phyloP scores from a whole-genome alignment of 2,329 filamentous ascomycete species.

The Byssoonygena ceratinophila region DNA sequence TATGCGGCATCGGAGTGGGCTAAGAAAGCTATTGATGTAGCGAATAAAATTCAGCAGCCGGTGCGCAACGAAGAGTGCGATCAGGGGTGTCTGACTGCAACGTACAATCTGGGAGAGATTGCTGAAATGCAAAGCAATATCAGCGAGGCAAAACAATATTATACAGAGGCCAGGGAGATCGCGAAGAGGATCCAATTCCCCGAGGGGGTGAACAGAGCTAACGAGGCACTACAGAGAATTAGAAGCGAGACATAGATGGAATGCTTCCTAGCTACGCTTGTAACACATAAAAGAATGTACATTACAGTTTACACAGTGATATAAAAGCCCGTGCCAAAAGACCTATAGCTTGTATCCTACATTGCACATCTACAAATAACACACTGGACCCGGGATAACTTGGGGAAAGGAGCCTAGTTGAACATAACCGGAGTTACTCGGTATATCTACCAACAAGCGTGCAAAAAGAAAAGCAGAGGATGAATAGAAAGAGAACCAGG shows the following conservation, averaged over 20 bases:
- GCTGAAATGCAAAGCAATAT: constrained; percentile 61
- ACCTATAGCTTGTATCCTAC: background rate
- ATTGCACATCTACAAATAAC: background rate
- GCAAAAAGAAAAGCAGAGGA: constrained; percentile 7
- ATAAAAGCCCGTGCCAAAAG: too few relatives aligned
- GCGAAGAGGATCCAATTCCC: constrained; percentile 28
- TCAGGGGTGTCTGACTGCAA: constrained; percentile 66
- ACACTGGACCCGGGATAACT: background rate
- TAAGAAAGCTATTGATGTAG: constrained; percentile 59
- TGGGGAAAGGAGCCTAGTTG: constrained; percentile 4
- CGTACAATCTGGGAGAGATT: constrained; percentile 80
- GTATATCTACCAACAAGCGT: constrained; percentile 10
- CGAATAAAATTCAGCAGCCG: constrained; percentile 54
- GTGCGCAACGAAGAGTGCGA: constrained; percentile 70
- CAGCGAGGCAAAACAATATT: constrained; percentile 56
- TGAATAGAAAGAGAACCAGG: constrained; percentile 1
- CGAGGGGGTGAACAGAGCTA: constrained; percentile 26
- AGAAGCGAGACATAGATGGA: constrained; percentile 14
- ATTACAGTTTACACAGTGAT: background rate
- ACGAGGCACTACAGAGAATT: constrained; percentile 26
- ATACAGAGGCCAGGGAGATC: constrained; percentile 56
- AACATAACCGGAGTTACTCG: constrained; percentile 11
- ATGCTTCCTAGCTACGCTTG: too few relatives aligned
- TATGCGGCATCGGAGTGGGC: constrained; percentile 69
- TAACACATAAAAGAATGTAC: background rate